phyloP scores from a whole-genome alignment of 352 stramenopile species.

The Aphanomyces invadans region DNA sequence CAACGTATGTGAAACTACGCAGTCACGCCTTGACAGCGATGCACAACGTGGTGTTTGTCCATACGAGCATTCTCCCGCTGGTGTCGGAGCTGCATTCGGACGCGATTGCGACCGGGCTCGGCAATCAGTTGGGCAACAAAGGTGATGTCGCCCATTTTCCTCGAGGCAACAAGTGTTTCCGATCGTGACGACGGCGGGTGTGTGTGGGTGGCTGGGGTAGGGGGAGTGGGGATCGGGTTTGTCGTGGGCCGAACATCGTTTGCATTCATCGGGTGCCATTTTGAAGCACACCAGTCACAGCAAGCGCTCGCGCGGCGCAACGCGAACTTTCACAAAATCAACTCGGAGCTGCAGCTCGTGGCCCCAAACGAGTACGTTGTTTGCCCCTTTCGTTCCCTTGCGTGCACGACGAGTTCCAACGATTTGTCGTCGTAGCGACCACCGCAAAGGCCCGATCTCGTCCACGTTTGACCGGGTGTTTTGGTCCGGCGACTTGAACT shows the following conservation, averaged over 20 bases:
- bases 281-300: slow-evolving; percentile 88
- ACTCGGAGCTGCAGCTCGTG: slow-evolving; percentile 55
- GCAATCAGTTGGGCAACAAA: slow-evolving; percentile 95
- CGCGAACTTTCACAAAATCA: slow-evolving; percentile 85
- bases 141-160: too few relatives aligned
- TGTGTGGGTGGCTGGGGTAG: too few relatives aligned
- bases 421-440: neutral
- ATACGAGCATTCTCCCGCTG: slow-evolving; percentile 71
- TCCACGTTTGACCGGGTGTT: slow-evolving; percentile 86
- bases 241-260: slow-evolving; percentile 70
- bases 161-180: too few relatives aligned
- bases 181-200: too few relatives aligned
- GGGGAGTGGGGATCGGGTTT: slow-evolving; percentile 88
- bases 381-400: neutral
- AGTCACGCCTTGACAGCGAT: slow-evolving; percentile 90
- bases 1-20: slow-evolving; percentile 83
- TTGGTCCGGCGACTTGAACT: slow-evolving; percentile 92
- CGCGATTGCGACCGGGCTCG: slow-evolving; percentile 88
- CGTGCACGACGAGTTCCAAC: neutral
- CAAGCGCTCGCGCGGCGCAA: slow-evolving; percentile 81
- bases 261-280: slow-evolving; percentile 90
- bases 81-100: slow-evolving; percentile 84
- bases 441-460: slow-evolving; percentile 30
- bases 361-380: neutral
- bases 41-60: slow-evolving; percentile 91